Base-by-base conservation (phyloP, 371 early-diverging fungal genomes). In the Mucor circinelloides region DNA sequence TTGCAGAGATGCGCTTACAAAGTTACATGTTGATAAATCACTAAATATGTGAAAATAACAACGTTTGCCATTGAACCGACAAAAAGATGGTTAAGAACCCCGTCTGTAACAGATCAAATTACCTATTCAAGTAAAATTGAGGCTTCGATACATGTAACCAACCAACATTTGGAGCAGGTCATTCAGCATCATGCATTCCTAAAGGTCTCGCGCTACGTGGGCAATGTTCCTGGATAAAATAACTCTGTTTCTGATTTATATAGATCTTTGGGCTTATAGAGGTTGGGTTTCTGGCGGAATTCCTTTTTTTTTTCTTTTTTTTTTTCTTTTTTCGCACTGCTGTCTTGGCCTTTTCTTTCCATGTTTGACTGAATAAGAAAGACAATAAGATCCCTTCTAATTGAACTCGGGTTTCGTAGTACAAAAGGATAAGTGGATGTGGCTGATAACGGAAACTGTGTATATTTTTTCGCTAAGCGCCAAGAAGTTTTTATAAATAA, bases 401-500 rank as follows among this genome's bases (percentile, higher is more conserved):
- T 15, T 32, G 31, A 30, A 56, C 32, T 31, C 56, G 56, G 56
- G 56, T 56, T 56, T 56, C 32, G 56, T 56, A 19, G 32, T 32
- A 56, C 56, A 56, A 19, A 31, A 56, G 40, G 40, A 31, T n/a
- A 12, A 28, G 19, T 17, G 15, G 31, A 56, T 56, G 56, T 56
- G 56, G 56, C 56, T 56, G 56, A 56, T 56, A 19, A 31, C 9
- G 15, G 17, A 31, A 7, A 31, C n/a, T 27, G 23, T 5, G 25
- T 10, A 25, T 12, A 23, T 8, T 13, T 46, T 19, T 46, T 46
- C 46, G 46, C 46, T 27, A 52, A 27, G 23, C 56, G 56, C 56
- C 56, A 56, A 56, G 56, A 54, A 27, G 25, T 25, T 52, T 52
- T 52, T 52, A 52, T 52, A 52, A 52, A 52, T 52, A 56, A 56